Evolutionary conservation across 1,284 basidiomycete genomes (phyloP).

Genomic region (Boletus sp.): DNA sequence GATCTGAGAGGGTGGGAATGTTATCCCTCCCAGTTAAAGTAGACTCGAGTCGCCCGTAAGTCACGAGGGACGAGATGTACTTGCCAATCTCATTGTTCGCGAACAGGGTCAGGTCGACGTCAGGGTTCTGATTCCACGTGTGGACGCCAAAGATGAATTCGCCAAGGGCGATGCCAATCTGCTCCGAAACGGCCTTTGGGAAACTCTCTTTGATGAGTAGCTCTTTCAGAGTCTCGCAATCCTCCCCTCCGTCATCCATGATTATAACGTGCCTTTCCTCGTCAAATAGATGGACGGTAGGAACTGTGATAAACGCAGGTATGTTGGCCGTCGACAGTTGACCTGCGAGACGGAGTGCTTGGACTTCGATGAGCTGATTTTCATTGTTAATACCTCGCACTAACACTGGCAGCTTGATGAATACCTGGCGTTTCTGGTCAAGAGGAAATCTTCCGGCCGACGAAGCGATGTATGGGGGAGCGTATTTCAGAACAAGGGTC

Average conservation of each 20-base stretch:
- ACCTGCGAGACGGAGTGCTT: constrained; percentile 42
- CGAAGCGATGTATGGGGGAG: constrained; percentile 39
- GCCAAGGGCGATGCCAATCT: constrained; percentile 51
- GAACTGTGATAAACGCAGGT: constrained; percentile 43
- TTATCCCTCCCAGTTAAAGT: constrained; percentile 39
- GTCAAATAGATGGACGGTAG: constrained; percentile 49
- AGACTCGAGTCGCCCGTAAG: constrained; percentile 46
- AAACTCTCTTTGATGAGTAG: constrained; percentile 40
- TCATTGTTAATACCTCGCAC: constrained; percentile 3
- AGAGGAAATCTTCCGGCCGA: constrained; percentile 33
- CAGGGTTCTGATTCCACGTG: constrained; percentile 35
- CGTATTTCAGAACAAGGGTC: constrained; percentile 57
- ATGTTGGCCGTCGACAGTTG: constrained; percentile 26
- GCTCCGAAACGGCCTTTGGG: constrained; percentile 31
- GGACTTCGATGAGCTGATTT: constrained; percentile 47
- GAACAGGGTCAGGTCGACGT: constrained; percentile 36
- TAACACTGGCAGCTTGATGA: neutral
- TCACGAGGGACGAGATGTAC: constrained; percentile 39
- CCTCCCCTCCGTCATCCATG: constrained; percentile 56
- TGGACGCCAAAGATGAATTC: constrained; percentile 50
- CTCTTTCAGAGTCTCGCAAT: constrained; percentile 44
- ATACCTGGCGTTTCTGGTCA: constrained; percentile 51
- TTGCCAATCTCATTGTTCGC: constrained; percentile 41
- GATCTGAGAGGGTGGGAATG: constrained; percentile 36
- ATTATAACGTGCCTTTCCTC: constrained; percentile 45